Evolutionary conservation across 1,284 basidiomycete genomes (phyloP), one percentile per base, ranked within the genome.

Genomic region (Malassezia sympodialis): DNA sequence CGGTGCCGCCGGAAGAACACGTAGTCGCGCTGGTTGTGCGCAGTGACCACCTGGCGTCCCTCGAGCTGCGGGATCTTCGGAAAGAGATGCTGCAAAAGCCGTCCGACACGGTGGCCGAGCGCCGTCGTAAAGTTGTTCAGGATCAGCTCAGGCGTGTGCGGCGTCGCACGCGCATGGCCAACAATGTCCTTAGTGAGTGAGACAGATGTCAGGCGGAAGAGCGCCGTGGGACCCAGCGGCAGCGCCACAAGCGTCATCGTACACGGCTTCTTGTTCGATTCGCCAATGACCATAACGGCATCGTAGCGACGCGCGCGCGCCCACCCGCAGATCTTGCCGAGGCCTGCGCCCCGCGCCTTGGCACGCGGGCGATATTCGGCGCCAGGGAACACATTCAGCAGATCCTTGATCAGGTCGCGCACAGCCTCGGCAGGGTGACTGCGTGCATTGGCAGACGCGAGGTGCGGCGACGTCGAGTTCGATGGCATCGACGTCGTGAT

Each of bases 1-100:
- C 90, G 89, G 78, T 96, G 91, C 61, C 94, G 80, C 56, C 94
- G 80, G 80, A 98, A 96, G 79, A 99, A 99, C 56, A 98, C 78
- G 76, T 96, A 99, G 77, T 99, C 94, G 52, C 94, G 83, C 75
- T 96, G 91, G 70, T 96, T 96, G 76, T 98, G 94, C 26, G 96
- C 80, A 1, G 93, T 96, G 3, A 96, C 90, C 14, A 96, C 91
- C 76, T 99, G 94, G 39, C 94, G 81, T 17, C 94, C 94, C 75
- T 93, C 87, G 69, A 96, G 90, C 76, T 94, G 87, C 0, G 93
- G 91, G 61, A 96, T 80, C 14, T 88, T 87, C 14, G 94, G 94
- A 78, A 98, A 98, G 21, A 93, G 81, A 1, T 88, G 88, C 67
- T 96, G 93, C 76, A 98, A 90, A 79, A 98, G 84, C 28, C 87